Base-by-base conservation (phyloP, 805 yeast species). In the Ogataea henricii region DNA sequence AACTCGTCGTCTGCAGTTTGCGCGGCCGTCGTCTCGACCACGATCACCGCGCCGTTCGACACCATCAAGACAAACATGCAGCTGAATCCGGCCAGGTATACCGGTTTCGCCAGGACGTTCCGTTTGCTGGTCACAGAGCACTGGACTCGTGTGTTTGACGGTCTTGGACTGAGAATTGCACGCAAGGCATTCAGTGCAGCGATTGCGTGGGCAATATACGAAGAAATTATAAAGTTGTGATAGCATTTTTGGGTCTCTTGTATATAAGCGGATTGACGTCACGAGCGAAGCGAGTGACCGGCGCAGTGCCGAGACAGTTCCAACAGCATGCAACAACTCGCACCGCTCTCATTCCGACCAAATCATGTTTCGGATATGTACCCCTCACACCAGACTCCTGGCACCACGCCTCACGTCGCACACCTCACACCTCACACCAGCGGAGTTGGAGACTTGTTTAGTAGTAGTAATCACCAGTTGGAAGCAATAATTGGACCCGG, bases 161-260 rank as follows among this genome's bases (percentile, higher is more conserved):
- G 99, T 0, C 69, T 94, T 25, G 78, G 89, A 34, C 73, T 94
- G 56, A 74, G 99, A 54, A 73, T 94, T 42, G 76, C 85, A 4
- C 76, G 98, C 57, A 94, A 94, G 67, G 96, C 92, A 0, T 65
- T 88, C 40, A 87, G 96, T 66, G 92, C 97, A 0, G 97, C 96
- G 1, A 89, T 94, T 51, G 90, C 96, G 42, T 94, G 99, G 99
- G 89, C 96, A 49, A 84, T 94, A 20, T 94, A 92, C 64, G 99
- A 94, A 66, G 97, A 94, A 63, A 69, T 92, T 46, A 78, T 92
- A 33, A 78, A 77, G 40, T 47, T 64, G 26, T 65, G 9, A 9
- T 23, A 7, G 26, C 9, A 23, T 23, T 23, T 23, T 23, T 23
- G 26, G 26, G 26, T 9, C 26, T 23, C 26, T 23, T 23, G 26